Base-by-base conservation (phyloP, 202 grass and related monocot genomes). In the Hordeum pubiflorum region DNA sequence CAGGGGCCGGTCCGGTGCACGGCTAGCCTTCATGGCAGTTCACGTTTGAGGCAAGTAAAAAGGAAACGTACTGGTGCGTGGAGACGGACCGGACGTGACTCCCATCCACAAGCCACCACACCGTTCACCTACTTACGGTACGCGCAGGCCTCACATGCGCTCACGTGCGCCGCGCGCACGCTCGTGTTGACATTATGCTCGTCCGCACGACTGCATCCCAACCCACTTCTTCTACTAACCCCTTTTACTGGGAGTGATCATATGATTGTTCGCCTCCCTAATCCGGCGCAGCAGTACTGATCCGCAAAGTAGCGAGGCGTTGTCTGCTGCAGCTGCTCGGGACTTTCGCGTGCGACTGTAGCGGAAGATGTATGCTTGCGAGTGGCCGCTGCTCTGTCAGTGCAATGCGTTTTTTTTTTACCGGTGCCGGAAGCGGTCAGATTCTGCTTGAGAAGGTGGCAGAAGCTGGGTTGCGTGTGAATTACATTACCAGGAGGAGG, bases 141-240 rank as follows among this genome's bases (percentile, higher is more conserved):
- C 61, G 72, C n/a, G 20, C 72, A 34, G 15, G 15, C 20, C 41
- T 22, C 85, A 76, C 78, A 71, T 87, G 79, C 2, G 5, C 5
- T 18, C 85, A 72, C 72, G 64, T 87, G 79, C 39, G 1, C 72
- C 29, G 15, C 20, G 26, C 69, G 59, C 84, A 56, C 41, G 43
- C 79, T 56, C 57, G 24, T 38, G 57, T 79, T 66, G 80, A 73
- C 79, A 48, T 58, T 20, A 31, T 63, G 33, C 46, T 46, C 29
- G 22, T 32, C 31, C 57, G 56, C 73, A 78, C 55, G 40, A 7
- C 10, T 23, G 36, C 36, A 22, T 48, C 34, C 34, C 7, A 23
- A 1, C 6, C n/a, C 13, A 20, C 17, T 69, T 8, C 15, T 32
- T 38, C 41, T 4, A 6, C 34, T 9, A 3, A 31, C 26, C 65